Conservation (phyloP, 108 stramenopile species). For the Mayamaea pseudoterrestris region DNA sequence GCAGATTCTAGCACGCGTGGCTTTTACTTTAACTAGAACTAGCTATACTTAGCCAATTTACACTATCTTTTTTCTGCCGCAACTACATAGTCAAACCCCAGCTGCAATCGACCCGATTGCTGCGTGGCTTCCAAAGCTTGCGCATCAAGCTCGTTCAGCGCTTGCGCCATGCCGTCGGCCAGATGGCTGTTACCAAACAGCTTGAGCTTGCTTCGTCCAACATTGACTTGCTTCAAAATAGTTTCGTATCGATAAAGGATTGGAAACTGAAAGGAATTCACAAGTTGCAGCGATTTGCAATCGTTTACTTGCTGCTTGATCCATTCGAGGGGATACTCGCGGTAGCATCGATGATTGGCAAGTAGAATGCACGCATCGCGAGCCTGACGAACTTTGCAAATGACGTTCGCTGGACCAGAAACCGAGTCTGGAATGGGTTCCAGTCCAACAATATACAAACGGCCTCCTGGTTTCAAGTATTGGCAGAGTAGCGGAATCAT, state of each 20-base stretch:
- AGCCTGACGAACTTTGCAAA: slow-evolving; percentile 76
- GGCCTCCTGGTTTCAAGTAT: slow-evolving; percentile 79
- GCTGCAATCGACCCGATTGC: slow-evolving; percentile 34
- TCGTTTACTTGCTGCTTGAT: slow-evolving; percentile 61
- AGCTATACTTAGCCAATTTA: no score
- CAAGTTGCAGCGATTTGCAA: slow-evolving; percentile 12
- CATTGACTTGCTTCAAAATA: slow-evolving; percentile 83
- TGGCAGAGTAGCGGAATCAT: slow-evolving; percentile 69
- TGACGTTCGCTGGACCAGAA: slow-evolving; percentile 47
- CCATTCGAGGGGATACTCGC: slow-evolving; percentile 94
- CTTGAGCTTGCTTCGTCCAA: slow-evolving; percentile 72
- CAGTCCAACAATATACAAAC: slow-evolving; percentile 84
- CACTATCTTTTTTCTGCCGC: slow-evolving; percentile 7
- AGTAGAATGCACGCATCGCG: slow-evolving; percentile 91
- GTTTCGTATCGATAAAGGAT: slow-evolving; percentile 77
- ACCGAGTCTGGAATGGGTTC: slow-evolving; percentile 84
- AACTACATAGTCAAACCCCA: slow-evolving; percentile 65
- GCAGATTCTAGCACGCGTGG: no score
- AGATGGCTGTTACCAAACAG: slow-evolving; percentile 47
- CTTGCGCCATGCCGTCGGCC: slow-evolving; percentile 45
- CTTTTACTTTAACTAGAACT: no score
- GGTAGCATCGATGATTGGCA: slow-evolving; percentile 86
- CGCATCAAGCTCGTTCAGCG: slow-evolving; percentile 52
- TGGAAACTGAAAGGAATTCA: slow-evolving; percentile 57
- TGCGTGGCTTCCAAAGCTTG: slow-evolving; percentile 42